These are phyloP conservation scores for Diplotaxis tenuifolia DNA, from an alignment of 345 rosid genomes.

Conservation along the genomic window DNA sequence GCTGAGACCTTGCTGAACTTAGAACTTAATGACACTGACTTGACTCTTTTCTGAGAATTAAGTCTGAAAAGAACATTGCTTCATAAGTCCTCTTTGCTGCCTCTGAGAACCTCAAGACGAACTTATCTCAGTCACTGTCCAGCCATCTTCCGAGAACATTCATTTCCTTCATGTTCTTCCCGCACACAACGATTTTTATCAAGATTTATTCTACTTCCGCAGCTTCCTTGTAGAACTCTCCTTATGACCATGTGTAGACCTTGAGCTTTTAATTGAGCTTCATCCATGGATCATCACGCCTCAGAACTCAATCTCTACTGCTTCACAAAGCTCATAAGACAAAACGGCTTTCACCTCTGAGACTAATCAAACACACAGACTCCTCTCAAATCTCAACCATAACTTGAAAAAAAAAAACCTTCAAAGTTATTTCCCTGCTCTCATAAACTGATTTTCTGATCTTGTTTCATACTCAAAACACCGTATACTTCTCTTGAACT, in stretches of 20 bases:
- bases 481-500: neutral
- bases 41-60: neutral
- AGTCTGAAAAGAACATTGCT: neutral
- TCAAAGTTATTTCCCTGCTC: neutral
- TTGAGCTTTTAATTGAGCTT: neutral
- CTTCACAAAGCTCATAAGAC: neutral
- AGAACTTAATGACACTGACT: too few species aligned
- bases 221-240: neutral
- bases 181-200: neutral
- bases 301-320: neutral
- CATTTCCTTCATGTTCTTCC: neutral
- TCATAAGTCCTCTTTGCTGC: neutral
- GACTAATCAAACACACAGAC: neutral
- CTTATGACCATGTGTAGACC: neutral
- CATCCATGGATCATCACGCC: neutral
- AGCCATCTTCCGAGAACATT: neutral
- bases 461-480: neutral
- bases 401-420: neutral
- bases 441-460: neutral
- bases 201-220: neutral
- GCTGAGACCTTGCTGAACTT: neutral
- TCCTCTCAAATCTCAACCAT: neutral
- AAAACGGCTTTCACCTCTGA: neutral
- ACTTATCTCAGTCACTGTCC: neutral
- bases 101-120: neutral